phyloP scores from a whole-genome alignment of 2,329 filamentous ascomycete genomes.

The Epichloe hybrida region DNA sequence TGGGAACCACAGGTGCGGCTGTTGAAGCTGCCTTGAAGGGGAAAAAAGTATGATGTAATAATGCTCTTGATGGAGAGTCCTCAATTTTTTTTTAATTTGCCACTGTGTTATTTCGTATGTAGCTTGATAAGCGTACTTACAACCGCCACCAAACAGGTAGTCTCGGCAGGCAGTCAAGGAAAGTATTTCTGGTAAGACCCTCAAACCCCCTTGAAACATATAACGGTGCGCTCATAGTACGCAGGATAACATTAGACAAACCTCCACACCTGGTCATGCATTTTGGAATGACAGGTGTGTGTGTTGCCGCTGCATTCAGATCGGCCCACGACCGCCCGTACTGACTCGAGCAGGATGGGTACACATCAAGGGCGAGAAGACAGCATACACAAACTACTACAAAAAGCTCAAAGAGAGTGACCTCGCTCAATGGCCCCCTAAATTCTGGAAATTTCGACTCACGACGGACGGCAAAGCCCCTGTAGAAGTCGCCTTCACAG shows the following conservation, averaged over 20 bases:
- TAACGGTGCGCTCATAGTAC: constrained; percentile 4
- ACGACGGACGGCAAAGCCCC: constrained; percentile 44
- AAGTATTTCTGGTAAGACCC: constrained; percentile 84
- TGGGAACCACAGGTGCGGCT: constrained; percentile 61
- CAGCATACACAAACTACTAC: constrained; percentile 72
- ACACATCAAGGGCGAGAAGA: constrained; percentile 67
- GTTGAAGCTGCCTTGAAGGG: constrained; percentile 64
- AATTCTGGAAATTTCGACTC: constrained; percentile 76
- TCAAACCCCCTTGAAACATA: constrained; percentile 17
- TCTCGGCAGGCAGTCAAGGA: constrained; percentile 67
- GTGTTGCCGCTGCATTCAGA: not conserved
- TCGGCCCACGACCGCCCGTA: not conserved
- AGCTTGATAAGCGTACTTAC: not conserved
- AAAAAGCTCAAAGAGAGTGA: constrained; percentile 51
- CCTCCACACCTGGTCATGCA: constrained; percentile 84
- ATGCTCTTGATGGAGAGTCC: too few relatives aligned
- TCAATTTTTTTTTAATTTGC: too few relatives aligned
- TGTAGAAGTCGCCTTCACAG: constrained; percentile 65
- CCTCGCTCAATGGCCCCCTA: constrained; percentile 66
- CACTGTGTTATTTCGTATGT: not conserved
- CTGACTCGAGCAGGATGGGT: constrained; percentile 52
- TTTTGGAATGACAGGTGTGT: constrained; percentile 55
- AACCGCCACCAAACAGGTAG: constrained; percentile 24
- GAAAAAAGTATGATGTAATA: constrained; percentile 38
- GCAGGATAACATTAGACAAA: constrained; percentile 45